Evolutionary conservation across 352 stramenopile genomes (phyloP).

Genomic region (Aphanomyces astaci): DNA sequence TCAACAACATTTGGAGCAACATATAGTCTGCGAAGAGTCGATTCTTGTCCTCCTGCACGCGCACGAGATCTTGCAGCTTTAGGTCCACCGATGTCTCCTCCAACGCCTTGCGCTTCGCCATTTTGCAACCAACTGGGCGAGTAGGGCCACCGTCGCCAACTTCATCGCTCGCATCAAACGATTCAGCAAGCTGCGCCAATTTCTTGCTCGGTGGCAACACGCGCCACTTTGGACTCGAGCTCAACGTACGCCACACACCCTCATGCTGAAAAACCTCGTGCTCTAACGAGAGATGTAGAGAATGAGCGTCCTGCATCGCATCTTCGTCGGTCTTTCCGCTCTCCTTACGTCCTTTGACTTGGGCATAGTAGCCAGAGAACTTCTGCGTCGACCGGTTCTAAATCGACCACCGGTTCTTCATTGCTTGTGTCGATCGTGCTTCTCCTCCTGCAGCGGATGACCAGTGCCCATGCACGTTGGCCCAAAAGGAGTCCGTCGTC

Average conservation of each 20-base stretch:
- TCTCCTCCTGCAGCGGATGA: not conserved
- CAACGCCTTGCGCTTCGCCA: not conserved
- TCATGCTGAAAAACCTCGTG: not conserved
- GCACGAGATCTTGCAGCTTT: not conserved
- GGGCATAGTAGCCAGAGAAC: not conserved
- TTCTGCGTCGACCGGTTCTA: not conserved
- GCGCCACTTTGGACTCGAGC: not conserved
- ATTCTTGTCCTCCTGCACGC: not conserved
- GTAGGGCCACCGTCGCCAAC: too few relatives aligned
- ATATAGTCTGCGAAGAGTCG: conserved; percentile 2
- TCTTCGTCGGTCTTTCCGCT: not conserved
- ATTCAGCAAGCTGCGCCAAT: not conserved
- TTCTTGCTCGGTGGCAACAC: not conserved
- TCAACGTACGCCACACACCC: not conserved
- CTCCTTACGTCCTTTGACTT: not conserved
- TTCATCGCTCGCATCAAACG: too few relatives aligned
- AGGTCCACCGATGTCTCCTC: not conserved
- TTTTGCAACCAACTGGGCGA: not conserved
- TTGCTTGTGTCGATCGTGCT: not conserved
- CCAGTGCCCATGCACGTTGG: not conserved
- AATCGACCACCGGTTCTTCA: not conserved
- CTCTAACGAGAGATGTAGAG: not conserved
- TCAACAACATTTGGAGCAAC: not conserved
- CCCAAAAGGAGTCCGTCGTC: not conserved
- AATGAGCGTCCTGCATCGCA: not conserved